Evolutionary conservation across 257 asterid genomes (phyloP).

Genomic region (Petrea volubilis): DNA sequence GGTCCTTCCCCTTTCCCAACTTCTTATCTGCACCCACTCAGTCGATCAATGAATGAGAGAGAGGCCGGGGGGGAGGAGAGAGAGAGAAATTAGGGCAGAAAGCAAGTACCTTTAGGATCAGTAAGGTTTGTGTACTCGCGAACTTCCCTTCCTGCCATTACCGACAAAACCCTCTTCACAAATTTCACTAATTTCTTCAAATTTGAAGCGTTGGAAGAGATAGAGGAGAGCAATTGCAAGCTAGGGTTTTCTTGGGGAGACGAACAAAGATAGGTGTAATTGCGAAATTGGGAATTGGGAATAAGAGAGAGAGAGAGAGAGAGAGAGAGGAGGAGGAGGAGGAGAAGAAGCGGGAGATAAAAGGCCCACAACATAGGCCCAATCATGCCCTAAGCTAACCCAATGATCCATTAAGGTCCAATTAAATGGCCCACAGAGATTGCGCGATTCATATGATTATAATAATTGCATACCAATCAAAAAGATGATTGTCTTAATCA

Average conservation of each 20-base stretch:
- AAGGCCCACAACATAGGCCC: slow-evolving; percentile 32
- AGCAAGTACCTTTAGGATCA: slow-evolving; percentile 78
- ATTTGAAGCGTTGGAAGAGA: neutral
- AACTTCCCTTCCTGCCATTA: slow-evolving; percentile 95
- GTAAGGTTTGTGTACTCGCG: slow-evolving; percentile 93
- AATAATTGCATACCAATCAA: neutral
- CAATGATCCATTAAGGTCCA: slow-evolving; percentile 10
- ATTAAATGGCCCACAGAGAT: neutral
- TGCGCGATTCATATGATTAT: neutral
- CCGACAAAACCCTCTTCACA: neutral
- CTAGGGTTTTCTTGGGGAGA: slow-evolving; percentile 22
- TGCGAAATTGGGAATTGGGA: neutral
- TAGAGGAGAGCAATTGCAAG: neutral
- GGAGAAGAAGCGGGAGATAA: neutral
- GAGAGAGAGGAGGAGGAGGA: neutral
- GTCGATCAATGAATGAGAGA: neutral
- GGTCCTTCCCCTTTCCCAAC: slow-evolving; percentile 85
- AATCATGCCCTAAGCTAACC: neutral
- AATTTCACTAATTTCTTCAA: neutral
- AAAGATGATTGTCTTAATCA: slow-evolving; percentile 1
- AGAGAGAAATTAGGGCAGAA: neutral
- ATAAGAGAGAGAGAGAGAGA: neutral
- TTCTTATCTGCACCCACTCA: slow-evolving; percentile 60
- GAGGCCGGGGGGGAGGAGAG: neutral
- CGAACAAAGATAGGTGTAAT: neutral